These are phyloP conservation scores for Hysterangium stoloniferum DNA, from an alignment of 768 basidiomycete species.

Conservation along the genomic window DNA sequence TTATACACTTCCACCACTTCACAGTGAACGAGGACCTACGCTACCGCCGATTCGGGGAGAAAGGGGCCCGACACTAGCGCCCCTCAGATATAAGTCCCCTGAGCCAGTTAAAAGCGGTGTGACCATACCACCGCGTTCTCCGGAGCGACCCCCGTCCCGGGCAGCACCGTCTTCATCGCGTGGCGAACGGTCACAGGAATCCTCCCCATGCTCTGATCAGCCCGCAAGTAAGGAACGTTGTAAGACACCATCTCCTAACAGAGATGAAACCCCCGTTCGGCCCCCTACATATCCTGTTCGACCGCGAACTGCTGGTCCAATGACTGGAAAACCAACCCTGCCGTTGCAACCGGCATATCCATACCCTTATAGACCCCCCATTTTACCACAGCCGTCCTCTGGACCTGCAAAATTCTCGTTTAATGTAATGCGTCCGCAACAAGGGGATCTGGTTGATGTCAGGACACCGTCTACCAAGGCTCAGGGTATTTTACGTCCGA, in stretches of 20 bases:
- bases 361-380: background rate
- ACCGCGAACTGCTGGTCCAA: no score
- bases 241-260: no score
- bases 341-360: background rate
- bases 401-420: slow-evolving; percentile 7
- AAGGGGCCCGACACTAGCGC: background rate
- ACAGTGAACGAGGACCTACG: slow-evolving; percentile 2
- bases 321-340: background rate
- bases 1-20: no score
- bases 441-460: slow-evolving; percentile 10
- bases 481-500: slow-evolving; percentile 9
- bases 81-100: background rate
- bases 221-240: no score
- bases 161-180: background rate
- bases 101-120: background rate
- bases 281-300: no score
- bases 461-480: slow-evolving; percentile 8
- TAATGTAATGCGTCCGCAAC: slow-evolving; percentile 9
- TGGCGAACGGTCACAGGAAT: no score
- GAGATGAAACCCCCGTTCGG: no score
- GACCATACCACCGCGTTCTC: background rate
- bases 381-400: background rate
- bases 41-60: background rate
- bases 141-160: background rate
- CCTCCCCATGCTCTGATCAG: no score